These are phyloP conservation scores for Macrophomina phaseolina DNA, from an alignment of 2,329 filamentous ascomycete species.

Conservation along the genomic window DNA sequence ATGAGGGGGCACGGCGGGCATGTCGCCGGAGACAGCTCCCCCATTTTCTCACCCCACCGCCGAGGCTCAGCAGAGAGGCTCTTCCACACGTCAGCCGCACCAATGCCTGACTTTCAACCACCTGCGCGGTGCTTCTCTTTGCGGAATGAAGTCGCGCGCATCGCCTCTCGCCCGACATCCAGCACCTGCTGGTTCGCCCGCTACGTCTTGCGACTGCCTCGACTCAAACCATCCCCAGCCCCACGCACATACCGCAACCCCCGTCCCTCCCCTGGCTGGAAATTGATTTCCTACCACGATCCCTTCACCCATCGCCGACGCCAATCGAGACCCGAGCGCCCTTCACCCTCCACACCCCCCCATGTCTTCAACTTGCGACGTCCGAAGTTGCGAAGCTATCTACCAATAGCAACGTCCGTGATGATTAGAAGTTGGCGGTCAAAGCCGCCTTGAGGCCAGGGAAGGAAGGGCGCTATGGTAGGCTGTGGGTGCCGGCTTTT, in stretches of 20 bases:
- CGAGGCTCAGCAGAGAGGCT: too few relatives aligned
- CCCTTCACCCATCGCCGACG: neutral
- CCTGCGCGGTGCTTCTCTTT: too few relatives aligned
- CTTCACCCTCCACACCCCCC: conserved; percentile 7
- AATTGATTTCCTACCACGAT: too few relatives aligned
- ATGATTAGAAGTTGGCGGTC: conserved; percentile 1
- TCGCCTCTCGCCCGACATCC: too few relatives aligned
- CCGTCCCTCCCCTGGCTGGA: too few relatives aligned
- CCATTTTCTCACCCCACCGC: neutral
- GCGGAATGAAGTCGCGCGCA: too few relatives aligned
- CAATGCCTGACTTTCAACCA: too few relatives aligned
- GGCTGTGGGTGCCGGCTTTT: conserved; percentile 19
- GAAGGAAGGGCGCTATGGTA: conserved; percentile 10
- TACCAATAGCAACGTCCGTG: conserved; percentile 2
- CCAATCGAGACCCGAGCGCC: conserved; percentile 12
- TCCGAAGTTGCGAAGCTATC: neutral
- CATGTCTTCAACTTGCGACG: conserved; percentile 24
- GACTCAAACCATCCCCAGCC: too few relatives aligned
- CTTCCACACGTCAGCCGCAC: too few relatives aligned
- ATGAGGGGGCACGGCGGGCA: neutral
- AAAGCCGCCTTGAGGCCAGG: neutral
- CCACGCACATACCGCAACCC: too few relatives aligned
- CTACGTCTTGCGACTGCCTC: too few relatives aligned
- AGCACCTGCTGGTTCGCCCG: too few relatives aligned
- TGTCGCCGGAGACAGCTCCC: neutral